Percentiles rank a stretch among this genome's conserved stretches.
These are phyloP conservation scores for Bipolaris victoriae DNA, from an alignment of 2,329 filamentous ascomycete genomes.

Conservation along the genomic window DNA sequence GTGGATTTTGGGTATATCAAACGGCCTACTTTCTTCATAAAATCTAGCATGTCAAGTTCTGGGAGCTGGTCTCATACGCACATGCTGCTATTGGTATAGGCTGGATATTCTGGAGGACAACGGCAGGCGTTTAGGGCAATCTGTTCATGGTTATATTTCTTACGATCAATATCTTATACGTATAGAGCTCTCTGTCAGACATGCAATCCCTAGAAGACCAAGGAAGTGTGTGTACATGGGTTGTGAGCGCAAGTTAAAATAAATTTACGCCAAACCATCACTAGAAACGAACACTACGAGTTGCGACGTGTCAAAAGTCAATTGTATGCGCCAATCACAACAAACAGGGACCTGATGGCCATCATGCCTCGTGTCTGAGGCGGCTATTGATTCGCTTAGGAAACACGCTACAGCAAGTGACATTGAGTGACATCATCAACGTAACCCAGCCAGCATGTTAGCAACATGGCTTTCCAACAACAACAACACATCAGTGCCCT, in stretches of 20 bases:
- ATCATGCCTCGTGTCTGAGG: neutral
- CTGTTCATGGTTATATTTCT: too few relatives aligned
- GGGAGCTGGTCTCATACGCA: neutral
- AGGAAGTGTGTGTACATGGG: too few relatives aligned
- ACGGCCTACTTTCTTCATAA: too few relatives aligned
- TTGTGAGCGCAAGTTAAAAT: neutral
- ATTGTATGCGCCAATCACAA: neutral
- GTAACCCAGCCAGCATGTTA: neutral
- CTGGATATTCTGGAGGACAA: too few relatives aligned
- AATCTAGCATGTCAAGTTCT: neutral
- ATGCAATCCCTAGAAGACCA: too few relatives aligned
- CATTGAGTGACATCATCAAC: constrained; percentile 11
- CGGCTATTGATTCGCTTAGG: constrained; percentile 1
- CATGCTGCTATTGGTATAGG: neutral
- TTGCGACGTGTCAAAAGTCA: neutral
- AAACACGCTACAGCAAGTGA: constrained; percentile 2
- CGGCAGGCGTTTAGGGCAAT: too few relatives aligned
- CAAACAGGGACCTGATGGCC: constrained; percentile 2
- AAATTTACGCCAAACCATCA: neutral
- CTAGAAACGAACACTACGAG: neutral
- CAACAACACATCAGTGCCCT: neutral
- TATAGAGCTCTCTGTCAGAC: too few relatives aligned
- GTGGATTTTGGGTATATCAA: neutral
- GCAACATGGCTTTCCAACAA: constrained; percentile 1
- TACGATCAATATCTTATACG: too few relatives aligned